Evolutionary conservation across 768 basidiomycete genomes (phyloP).

Genomic region (Pholiota microspora): DNA sequence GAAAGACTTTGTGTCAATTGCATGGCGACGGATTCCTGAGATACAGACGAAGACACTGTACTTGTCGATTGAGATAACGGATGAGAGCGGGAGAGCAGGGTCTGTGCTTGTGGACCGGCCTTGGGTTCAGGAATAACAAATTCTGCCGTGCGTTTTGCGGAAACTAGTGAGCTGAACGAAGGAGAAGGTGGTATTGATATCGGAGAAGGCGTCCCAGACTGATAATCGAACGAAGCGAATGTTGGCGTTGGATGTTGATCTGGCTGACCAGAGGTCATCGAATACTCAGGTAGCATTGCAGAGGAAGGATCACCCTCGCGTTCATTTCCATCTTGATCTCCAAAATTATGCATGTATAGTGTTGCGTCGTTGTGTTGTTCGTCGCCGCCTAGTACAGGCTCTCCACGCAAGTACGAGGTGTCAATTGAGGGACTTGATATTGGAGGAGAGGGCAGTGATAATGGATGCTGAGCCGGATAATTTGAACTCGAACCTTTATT

Average conservation of each 20-base stretch:
- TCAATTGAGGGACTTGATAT: constrained; percentile 25
- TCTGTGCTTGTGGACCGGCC: neutral
- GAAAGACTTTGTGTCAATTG: constrained; percentile 45
- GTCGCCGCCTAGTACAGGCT: neutral
- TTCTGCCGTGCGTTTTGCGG: constrained; percentile 8
- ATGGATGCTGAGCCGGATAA: constrained; percentile 11
- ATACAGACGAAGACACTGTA: constrained; percentile 31
- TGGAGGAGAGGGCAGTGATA: constrained; percentile 33
- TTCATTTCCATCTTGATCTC: neutral
- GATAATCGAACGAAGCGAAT: constrained; percentile 23
- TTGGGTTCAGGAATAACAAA: constrained; percentile 3
- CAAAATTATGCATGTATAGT: neutral
- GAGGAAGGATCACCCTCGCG: neutral
- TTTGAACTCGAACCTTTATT: neutral
- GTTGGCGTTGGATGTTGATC: constrained; percentile 10
- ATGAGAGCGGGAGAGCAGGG: neutral
- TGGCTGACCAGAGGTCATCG: too few relatives aligned
- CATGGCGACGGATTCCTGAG: constrained; percentile 42
- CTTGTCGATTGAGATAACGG: constrained; percentile 14
- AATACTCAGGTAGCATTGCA: too few relatives aligned
- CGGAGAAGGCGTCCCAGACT: constrained; percentile 14
- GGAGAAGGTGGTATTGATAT: constrained; percentile 25
- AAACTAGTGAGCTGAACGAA: constrained; percentile 21
- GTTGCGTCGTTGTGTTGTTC: neutral
- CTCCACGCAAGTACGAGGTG: neutral